A percentile compares a stretch with the other conserved stretches of the same genome.
Evolutionary conservation across 2,329 filamentous ascomycete species (phyloP).

Genomic region (Dryadomyces sulphureus): DNA sequence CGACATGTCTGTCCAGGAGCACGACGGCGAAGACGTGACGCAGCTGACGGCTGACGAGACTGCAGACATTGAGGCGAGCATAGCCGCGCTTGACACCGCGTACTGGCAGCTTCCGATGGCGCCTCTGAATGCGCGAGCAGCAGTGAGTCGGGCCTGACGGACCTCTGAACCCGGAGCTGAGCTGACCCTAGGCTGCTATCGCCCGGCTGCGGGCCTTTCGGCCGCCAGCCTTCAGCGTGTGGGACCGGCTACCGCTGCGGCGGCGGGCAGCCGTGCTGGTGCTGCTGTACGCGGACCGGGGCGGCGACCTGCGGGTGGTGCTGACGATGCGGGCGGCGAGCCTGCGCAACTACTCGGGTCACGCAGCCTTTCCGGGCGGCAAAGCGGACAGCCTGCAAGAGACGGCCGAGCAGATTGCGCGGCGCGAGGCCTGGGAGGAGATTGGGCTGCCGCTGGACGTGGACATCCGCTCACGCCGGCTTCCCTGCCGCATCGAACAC

Average conservation of each 20-base stretch:
- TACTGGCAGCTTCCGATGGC: constrained; percentile 48
- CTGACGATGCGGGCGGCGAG: constrained; percentile 53
- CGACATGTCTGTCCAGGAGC: no score
- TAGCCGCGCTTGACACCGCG: neutral
- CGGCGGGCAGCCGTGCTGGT: constrained; percentile 78
- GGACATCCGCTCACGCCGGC: constrained; percentile 54
- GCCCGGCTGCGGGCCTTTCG: constrained; percentile 45
- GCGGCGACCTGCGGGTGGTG: constrained; percentile 61
- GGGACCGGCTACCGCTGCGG: constrained; percentile 44
- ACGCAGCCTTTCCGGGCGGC: constrained; percentile 76
- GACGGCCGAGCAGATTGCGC: constrained; percentile 66
- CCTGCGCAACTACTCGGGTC: constrained; percentile 59
- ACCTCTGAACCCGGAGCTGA: no score
- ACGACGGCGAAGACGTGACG: no score
- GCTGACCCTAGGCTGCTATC: constrained; percentile 33
- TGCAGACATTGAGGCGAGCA: no score
- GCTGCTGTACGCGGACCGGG: constrained; percentile 70
- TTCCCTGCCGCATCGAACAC: constrained; percentile 74
- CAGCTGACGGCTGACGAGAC: no score
- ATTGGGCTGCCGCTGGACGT: constrained; percentile 68
- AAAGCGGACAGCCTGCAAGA: constrained; percentile 45
- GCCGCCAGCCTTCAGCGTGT: constrained; percentile 44
- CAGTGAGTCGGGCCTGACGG: constrained; percentile 25
- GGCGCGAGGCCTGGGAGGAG: constrained; percentile 83
- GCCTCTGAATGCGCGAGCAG: constrained; percentile 36